Evolutionary conservation across 2,329 filamentous ascomycete genomes (phyloP).

Genomic region (Immersiporthe knoxdaviesiana): DNA sequence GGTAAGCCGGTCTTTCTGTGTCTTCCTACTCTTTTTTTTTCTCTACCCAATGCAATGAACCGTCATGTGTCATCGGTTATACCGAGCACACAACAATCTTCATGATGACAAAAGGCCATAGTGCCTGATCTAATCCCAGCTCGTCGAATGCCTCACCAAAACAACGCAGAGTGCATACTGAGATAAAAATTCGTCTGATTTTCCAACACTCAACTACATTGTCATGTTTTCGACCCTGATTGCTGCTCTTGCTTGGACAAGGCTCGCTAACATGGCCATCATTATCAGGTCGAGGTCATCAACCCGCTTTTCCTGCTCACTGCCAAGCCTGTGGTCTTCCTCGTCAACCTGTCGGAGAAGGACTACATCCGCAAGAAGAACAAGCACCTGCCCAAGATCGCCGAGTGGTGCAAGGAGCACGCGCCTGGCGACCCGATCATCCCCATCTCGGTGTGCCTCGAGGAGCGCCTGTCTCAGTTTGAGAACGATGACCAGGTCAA

Average conservation of each 20-base stretch:
- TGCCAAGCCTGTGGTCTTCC: constrained; percentile 94
- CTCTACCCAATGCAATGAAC: constrained; percentile 18
- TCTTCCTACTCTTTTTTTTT: constrained; percentile 30
- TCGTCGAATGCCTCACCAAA: constrained; percentile 89
- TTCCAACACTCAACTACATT: constrained; percentile 30
- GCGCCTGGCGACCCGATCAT: constrained; percentile 87
- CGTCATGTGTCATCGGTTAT: constrained; percentile 24
- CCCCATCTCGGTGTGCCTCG: constrained; percentile 88
- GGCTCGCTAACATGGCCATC: constrained; percentile 36
- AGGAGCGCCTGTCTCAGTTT: constrained; percentile 86
- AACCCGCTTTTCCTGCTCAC: constrained; percentile 94
- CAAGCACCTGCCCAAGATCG: constrained; percentile 93
- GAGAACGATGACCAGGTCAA: constrained; percentile 74
- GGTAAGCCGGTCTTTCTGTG: constrained; percentile 65
- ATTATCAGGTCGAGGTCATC: constrained; percentile 85
- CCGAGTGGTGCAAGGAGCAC: constrained; percentile 93
- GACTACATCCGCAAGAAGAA: constrained; percentile 99
- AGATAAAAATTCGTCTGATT: constrained; percentile 83
- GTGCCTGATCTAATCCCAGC: constrained; percentile 98
- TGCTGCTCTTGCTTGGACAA: constrained; percentile 10
- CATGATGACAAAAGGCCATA: constrained; percentile 98
- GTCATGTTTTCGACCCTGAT: constrained; percentile 13
- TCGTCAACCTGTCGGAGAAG: constrained; percentile 95
- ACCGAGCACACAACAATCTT: constrained; percentile 35
- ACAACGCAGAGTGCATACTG: constrained; percentile 79